Evolutionary conservation across 2,329 filamentous ascomycete genomes (phyloP).

Genomic region (Rutstroemia sp.): DNA sequence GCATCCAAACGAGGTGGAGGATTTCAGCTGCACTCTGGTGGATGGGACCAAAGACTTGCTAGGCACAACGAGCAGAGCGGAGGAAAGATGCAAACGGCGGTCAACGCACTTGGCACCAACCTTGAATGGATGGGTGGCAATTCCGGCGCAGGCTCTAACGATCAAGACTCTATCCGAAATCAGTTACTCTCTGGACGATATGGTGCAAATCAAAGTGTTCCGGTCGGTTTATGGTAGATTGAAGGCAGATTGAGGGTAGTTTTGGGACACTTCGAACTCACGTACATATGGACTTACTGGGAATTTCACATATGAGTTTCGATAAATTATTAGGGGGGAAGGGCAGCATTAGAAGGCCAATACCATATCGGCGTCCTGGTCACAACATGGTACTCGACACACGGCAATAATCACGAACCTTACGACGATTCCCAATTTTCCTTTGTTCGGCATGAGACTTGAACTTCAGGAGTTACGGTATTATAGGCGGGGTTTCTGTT

Average conservation of each 20-base stretch:
- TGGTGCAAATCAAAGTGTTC: slow-evolving; percentile 44
- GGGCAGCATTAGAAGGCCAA: slow-evolving; percentile 6
- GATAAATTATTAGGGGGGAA: not conserved
- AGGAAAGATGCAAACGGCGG: slow-evolving; percentile 71
- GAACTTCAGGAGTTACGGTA: slow-evolving; percentile 20
- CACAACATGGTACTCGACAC: slow-evolving; percentile 10
- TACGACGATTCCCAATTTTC: slow-evolving; percentile 26
- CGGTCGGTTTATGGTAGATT: slow-evolving; percentile 46
- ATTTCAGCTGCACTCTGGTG: slow-evolving; percentile 79
- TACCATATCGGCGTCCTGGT: slow-evolving; percentile 9
- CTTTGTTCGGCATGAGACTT: slow-evolving; percentile 17
- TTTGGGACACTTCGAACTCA: slow-evolving; percentile 18
- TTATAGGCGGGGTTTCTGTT: slow-evolving; percentile 12
- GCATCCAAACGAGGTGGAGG: slow-evolving; percentile 86
- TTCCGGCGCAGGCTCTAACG: slow-evolving; percentile 23
- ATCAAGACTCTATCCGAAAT: slow-evolving; percentile 52
- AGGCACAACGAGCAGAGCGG: slow-evolving; percentile 85
- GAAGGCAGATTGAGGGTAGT: not conserved
- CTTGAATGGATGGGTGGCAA: slow-evolving; percentile 67
- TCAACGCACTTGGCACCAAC: slow-evolving; percentile 66
- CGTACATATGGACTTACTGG: slow-evolving; percentile 15
- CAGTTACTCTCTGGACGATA: slow-evolving; percentile 56
- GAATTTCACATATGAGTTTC: slow-evolving; percentile 4
- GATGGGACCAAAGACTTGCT: slow-evolving; percentile 82
- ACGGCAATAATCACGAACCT: slow-evolving; percentile 25